These are phyloP conservation scores for Magnusiomyces ingens DNA, from an alignment of 1,139 yeast species.

Conservation along the genomic window DNA sequence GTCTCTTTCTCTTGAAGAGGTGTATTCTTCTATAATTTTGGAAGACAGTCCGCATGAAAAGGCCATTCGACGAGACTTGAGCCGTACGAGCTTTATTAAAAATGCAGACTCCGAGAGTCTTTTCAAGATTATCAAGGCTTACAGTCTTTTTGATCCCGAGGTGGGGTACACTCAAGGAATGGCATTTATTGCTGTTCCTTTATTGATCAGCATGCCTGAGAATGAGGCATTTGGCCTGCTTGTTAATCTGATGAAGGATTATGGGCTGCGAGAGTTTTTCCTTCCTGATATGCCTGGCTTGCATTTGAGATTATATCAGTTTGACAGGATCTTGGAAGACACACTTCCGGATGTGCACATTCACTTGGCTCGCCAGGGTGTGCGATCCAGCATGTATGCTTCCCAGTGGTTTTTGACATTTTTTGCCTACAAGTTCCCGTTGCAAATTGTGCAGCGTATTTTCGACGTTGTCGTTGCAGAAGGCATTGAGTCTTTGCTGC, in stretches of 20 bases:
- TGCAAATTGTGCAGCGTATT: slow-evolving; percentile 72
- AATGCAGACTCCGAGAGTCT: slow-evolving; percentile 48
- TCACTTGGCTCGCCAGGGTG: slow-evolving; percentile 78
- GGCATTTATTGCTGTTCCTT: slow-evolving; percentile 86
- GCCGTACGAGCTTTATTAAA: slow-evolving; percentile 75
- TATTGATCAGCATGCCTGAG: slow-evolving; percentile 72
- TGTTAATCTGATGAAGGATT: slow-evolving; percentile 77
- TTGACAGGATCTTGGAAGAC: slow-evolving; percentile 75
- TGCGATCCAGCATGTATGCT: slow-evolving; percentile 88
- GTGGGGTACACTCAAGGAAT: slow-evolving; percentile 98
- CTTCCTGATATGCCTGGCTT: slow-evolving; percentile 92
- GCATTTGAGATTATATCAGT: slow-evolving; percentile 76
- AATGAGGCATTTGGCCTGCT: slow-evolving; percentile 79
- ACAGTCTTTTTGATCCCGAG: slow-evolving; percentile 79
- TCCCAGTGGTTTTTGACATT: slow-evolving; percentile 93
- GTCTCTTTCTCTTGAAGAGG: slow-evolving; percentile 62
- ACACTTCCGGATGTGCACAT: slow-evolving; percentile 59
- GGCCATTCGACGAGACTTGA: slow-evolving; percentile 71
- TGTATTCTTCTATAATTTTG: slow-evolving; percentile 48
- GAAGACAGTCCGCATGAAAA: slow-evolving; percentile 61
- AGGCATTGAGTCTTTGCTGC: slow-evolving; percentile 76
- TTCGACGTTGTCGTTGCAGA: slow-evolving; percentile 82
- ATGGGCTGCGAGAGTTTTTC: slow-evolving; percentile 67
- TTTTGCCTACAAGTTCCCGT: slow-evolving; percentile 89
- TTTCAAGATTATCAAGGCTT: slow-evolving; percentile 72